A percentile compares a stretch with the other conserved stretches of the same genome.
Evolutionary conservation across 768 basidiomycete genomes (phyloP).

Genomic region (Russula emetica): DNA sequence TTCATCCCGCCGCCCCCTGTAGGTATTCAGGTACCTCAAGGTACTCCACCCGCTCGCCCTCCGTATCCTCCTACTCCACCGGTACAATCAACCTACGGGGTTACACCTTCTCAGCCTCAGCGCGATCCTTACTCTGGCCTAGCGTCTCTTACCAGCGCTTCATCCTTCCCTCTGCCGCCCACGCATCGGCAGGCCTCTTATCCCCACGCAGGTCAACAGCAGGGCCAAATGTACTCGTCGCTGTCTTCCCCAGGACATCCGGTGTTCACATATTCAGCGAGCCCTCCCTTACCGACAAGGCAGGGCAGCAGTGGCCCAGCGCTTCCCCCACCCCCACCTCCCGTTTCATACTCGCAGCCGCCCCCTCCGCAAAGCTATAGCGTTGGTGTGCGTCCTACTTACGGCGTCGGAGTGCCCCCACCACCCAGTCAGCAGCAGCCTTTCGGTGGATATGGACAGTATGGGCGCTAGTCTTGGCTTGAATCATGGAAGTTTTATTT

Average conservation of each 20-base stretch:
- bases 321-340: slow-evolving; percentile 34
- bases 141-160: slow-evolving; percentile 17
- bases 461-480: slow-evolving; percentile 32
- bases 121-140: slow-evolving; percentile 28
- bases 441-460: slow-evolving; percentile 32
- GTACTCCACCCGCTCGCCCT: slow-evolving; percentile 12
- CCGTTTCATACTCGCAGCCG: slow-evolving; percentile 31
- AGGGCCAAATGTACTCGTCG: slow-evolving; percentile 19
- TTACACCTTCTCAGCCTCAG: slow-evolving; percentile 31
- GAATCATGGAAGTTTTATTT: slow-evolving; percentile 12
- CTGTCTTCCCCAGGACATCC: slow-evolving; percentile 29
- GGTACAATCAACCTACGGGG: slow-evolving; percentile 18
- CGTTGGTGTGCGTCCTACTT: slow-evolving; percentile 13
- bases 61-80: slow-evolving; percentile 18
- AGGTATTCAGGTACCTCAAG: slow-evolving; percentile 23
- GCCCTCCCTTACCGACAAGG: slow-evolving; percentile 8
- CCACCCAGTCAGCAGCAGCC: slow-evolving; percentile 34
- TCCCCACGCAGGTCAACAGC: slow-evolving; percentile 23
- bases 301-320: slow-evolving; percentile 25
- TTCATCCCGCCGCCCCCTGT: slow-evolving; percentile 30
- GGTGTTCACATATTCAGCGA: slow-evolving; percentile 5
- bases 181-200: slow-evolving; percentile 31
- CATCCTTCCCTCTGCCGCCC: slow-evolving; percentile 28
- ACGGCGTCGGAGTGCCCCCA: slow-evolving; percentile 22
- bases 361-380: slow-evolving; percentile 27